These are phyloP conservation scores for Daldinia caldariorum DNA, from an alignment of 495 filamentous ascomycete genomes.

Conservation along the genomic window DNA sequence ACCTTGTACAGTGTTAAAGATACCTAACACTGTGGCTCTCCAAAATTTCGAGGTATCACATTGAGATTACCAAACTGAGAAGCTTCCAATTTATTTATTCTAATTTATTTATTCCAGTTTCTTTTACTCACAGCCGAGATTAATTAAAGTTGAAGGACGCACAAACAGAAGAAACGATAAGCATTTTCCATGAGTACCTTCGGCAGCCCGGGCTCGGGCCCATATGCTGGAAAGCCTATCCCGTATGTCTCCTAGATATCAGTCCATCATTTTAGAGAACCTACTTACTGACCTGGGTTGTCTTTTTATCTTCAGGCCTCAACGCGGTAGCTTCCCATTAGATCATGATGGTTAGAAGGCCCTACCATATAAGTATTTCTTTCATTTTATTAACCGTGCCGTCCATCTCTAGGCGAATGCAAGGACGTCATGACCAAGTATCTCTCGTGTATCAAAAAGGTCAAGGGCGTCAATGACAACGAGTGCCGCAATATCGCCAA, in stretches of 20 bases:
- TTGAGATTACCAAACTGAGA: too few relatives aligned
- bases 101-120: too few relatives aligned
- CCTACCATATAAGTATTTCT: constrained; percentile 17
- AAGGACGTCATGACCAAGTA: constrained; percentile 86
- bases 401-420: constrained; percentile 77
- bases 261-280: constrained; percentile 17
- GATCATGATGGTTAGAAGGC: constrained; percentile 83
- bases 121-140: constrained; percentile 4
- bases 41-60: constrained; percentile 34
- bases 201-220: constrained; percentile 78
- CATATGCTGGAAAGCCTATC: constrained; percentile 73
- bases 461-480: constrained; percentile 82
- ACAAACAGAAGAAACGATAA: neutral
- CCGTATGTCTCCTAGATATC: constrained; percentile 67
- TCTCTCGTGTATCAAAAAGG: constrained; percentile 82
- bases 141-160: neutral
- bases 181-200: constrained; percentile 66
- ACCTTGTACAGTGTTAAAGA: constrained; percentile 17
- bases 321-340: constrained; percentile 95
- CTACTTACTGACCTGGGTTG: constrained; percentile 13
- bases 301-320: constrained; percentile 66
- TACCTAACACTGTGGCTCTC: constrained; percentile 16
- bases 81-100: too few relatives aligned
- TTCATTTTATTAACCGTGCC: constrained; percentile 5
- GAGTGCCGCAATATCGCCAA: constrained; percentile 88